These are phyloP conservation scores for Scheffersomyces stipitis DNA, from an alignment of 805 yeast species.

Conservation along the genomic window DNA sequence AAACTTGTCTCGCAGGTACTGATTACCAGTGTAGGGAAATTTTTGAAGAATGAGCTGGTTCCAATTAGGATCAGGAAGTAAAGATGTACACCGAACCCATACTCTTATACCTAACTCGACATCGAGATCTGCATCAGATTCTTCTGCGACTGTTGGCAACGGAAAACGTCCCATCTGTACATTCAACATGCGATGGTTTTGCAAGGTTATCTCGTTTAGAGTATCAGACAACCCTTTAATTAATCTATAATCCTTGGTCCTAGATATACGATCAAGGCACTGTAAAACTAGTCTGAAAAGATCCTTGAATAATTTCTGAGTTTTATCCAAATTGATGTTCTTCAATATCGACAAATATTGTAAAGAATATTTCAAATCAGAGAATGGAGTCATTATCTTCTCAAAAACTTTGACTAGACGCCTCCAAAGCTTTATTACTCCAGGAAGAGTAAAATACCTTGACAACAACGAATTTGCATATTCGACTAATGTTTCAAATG, in stretches of 20 bases:
- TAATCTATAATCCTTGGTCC: neutral
- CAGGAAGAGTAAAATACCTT: constrained; percentile 11
- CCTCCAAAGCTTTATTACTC: constrained; percentile 15
- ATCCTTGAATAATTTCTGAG: constrained; percentile 4
- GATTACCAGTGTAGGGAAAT: constrained; percentile 41
- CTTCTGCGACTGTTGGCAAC: constrained; percentile 20
- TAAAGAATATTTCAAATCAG: neutral
- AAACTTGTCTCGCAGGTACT: constrained; percentile 35
- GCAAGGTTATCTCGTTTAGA: constrained; percentile 1
- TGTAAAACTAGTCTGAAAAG: constrained; percentile 3
- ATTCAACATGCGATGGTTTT: constrained; percentile 16
- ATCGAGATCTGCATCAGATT: constrained; percentile 15
- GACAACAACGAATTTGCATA: constrained; percentile 2
- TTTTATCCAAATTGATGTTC: constrained; percentile 1
- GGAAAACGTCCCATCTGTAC: constrained; percentile 38
- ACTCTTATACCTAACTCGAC: constrained; percentile 28
- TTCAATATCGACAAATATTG: constrained; percentile 6
- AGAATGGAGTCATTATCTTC: neutral
- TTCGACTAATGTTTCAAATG: constrained; percentile 4
- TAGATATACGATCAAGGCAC: neutral
- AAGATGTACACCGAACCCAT: constrained; percentile 27
- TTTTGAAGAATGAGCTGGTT: constrained; percentile 34
- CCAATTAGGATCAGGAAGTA: constrained; percentile 29
- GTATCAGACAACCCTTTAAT: neutral
- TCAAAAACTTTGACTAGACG: constrained; percentile 9